Evolutionary conservation across 2,329 filamentous ascomycete species (phyloP), one percentile per base, ranked within the genome.

Genomic region (Venturia oleaginea): DNA sequence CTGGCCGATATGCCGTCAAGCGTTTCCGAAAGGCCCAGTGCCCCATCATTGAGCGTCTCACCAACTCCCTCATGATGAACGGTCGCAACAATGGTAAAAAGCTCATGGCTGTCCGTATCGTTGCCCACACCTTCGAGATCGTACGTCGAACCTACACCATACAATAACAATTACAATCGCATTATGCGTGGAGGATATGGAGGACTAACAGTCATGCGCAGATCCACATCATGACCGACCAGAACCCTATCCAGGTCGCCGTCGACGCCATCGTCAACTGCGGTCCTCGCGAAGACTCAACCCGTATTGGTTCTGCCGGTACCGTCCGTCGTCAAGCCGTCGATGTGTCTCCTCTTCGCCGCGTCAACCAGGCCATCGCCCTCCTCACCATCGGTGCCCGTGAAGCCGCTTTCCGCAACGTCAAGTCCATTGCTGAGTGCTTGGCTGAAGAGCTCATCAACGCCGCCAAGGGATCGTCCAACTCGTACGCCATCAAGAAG

Each of bases 11-110:
- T 87, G 94, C 94, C 78, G 87, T 89, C 83, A 99, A 99, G 92
- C 90, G 95, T 79, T 99, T 99, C 91, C 91, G 94, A 86, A 99
- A 99, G 89, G 94, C 95, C 80, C 95, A 97, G 87, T 99, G 94
- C 91, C 94, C 94, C 76, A 97, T 63, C 62, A 97, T 99, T 79
- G 94, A 99, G 90, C 93, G 94, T 80, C 89, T 99, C 75, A 99
- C 94, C 86, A 99, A 99, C 90, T 97, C 94, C 67, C 89, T 99
- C 80, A 99, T 99, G 95, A 97, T 97, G 93, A 96, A 99, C 89
- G 94, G 94, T 83, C 94, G 94, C 84, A 99, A 99, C 91, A 99
- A 97, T 90, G 94, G 94, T 83, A 99, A 99, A 90, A 99, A 99
- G 91, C 88, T 97, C 79, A 97, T 96, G 92, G 95, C 94, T 78